These are phyloP conservation scores for Botrytis porri DNA, from an alignment of 2,329 filamentous ascomycete species.

Conservation along the genomic window DNA sequence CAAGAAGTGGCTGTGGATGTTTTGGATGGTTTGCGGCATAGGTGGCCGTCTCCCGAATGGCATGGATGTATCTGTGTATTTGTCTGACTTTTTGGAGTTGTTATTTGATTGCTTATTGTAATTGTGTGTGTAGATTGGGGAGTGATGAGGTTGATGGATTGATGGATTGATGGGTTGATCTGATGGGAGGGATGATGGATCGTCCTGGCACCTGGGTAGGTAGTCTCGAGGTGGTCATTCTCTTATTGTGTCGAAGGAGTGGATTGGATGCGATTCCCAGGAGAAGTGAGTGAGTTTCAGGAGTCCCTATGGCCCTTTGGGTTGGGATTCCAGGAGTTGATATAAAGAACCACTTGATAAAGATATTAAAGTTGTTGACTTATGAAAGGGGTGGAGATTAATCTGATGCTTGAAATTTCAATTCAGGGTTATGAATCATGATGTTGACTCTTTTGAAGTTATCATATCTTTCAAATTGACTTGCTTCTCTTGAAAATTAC, in stretches of 20 bases:
- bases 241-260: no score
- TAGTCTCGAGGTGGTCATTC: no score
- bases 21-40: slow-evolving; percentile 1
- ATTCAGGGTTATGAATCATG: background rate
- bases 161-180: background rate
- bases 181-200: background rate
- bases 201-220: no score
- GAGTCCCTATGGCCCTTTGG: no score
- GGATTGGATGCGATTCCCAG: no score
- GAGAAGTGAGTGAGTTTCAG: no score
- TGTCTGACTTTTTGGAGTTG: no score
- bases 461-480: no score
- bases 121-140: background rate
- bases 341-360: background rate
- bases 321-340: background rate
- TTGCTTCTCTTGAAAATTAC: no score
- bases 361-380: no score
- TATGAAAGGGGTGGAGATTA: background rate
- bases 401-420: background rate
- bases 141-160: background rate
- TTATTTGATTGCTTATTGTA: background rate
- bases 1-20: background rate
- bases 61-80: no score
- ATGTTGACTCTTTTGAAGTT: no score
- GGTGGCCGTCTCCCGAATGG: background rate